Evolutionary conservation across 352 stramenopile genomes (phyloP), one percentile per base, ranked within the genome.

Genomic region (Phytopythium sindhum): DNA sequence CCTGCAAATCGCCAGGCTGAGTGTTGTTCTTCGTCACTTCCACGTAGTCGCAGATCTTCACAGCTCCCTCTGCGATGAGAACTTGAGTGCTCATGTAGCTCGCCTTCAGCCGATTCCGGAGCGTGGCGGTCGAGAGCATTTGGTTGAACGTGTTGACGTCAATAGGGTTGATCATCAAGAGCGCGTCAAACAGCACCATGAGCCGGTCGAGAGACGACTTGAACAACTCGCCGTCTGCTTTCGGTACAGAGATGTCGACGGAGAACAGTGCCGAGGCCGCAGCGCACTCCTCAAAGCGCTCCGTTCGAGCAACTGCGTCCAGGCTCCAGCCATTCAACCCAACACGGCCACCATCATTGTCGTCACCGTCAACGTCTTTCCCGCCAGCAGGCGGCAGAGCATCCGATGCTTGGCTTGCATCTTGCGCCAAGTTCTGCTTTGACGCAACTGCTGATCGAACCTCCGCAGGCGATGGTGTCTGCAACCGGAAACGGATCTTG

Each of bases 121-220:
- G 80, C 2, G 70, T 67, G 37, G 72, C 70, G 44, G 71, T 78
- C 39, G 72, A 69, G 50, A 93, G 72, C 69, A 89, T 80, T 53
- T 91, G 74, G 39, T 93, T 93, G 64, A 91, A 84, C 15, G 70
- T 85, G 29, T 92, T 87, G 59, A 96, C 75, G 63, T 96, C 88
- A 41, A 95, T 89, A 2, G 88, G 88, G 63, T 93, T 95, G 52
- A 96, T 96, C 78, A 90, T 88, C 63, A 96, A 58, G 1, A 96
- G 67, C 14, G 86, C 84, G 62, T 96, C 88, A 63, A 93, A 91
- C 4, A 96, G 67, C 26, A 96, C 77, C 79, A 96, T 89, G 45
- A 96, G 67, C 3, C 88, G 82, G 60, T 91, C 84, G 50, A 92
- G 70, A 14, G 81, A 87, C 6, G 75, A 60, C 61, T 93, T 94